A percentile compares a stretch with the other conserved stretches of the same genome.
phyloP scores from a whole-genome alignment of 768 basidiomycete genomes.

The Boletus reticulatus region DNA sequence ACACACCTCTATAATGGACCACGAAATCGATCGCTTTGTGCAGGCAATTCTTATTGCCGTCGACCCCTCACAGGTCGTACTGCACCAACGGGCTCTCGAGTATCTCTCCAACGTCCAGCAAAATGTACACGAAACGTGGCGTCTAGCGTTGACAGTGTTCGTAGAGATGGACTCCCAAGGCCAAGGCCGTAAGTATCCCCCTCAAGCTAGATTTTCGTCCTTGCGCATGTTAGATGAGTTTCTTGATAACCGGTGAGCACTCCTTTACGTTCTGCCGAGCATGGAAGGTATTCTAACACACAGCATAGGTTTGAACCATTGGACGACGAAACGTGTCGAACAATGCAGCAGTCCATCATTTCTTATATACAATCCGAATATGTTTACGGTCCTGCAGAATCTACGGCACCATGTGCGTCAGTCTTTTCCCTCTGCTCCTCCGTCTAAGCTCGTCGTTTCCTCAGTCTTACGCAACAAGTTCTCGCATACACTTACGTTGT shows the following conservation, averaged over 20 bases:
- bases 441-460: conserved; percentile 11
- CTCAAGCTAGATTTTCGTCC: conserved; percentile 77
- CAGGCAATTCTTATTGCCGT: conserved; percentile 89
- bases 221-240: conserved; percentile 80
- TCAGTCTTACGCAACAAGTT: conserved; percentile 93
- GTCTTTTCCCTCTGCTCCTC: not conserved
- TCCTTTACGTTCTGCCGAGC: not conserved
- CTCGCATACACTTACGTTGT: conserved; percentile 83
- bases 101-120: conserved; percentile 78
- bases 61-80: conserved; percentile 63
- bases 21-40: conserved; percentile 71
- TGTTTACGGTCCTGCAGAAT: conserved; percentile 80
- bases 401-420: conserved; percentile 73
- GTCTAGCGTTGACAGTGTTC: conserved; percentile 74
- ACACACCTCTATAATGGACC: conserved; percentile 52
- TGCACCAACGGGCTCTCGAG: conserved; percentile 85
- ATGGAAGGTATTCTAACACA: conserved; percentile 1
- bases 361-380: conserved; percentile 88
- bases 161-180: conserved; percentile 59
- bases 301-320: conserved; percentile 57
- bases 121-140: conserved; percentile 76
- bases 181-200: conserved; percentile 56
- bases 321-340: conserved; percentile 67
- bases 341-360: conserved; percentile 73
- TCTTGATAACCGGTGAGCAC: conserved; percentile 76